phyloP scores from a whole-genome alignment of 2,329 filamentous ascomycete species.

The Clonostachys rosea region DNA sequence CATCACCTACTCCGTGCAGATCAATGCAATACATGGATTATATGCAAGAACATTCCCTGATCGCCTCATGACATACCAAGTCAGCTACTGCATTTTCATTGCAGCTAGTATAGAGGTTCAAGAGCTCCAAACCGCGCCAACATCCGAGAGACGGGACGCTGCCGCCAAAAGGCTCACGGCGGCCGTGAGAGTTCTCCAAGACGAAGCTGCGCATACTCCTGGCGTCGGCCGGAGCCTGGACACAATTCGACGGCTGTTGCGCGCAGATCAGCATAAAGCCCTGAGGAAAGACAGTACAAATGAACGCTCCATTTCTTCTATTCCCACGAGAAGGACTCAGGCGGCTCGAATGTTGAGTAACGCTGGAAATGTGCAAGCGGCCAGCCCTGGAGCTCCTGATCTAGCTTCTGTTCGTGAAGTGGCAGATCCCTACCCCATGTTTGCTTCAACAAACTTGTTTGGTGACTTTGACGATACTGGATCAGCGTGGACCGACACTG shows the following conservation, averaged over 20 bases:
- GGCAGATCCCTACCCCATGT: too few species aligned
- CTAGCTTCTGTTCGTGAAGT: too few species aligned
- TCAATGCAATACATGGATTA: conserved; percentile 59
- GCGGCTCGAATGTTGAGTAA: too few species aligned
- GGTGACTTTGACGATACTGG: neutral
- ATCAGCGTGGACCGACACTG: conserved; percentile 4
- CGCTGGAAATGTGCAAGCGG: too few species aligned
- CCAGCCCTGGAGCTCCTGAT: too few species aligned
- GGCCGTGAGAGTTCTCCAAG: conserved; percentile 4
- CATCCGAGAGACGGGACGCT: neutral
- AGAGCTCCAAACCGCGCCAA: conserved; percentile 1
- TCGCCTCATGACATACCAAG: conserved; percentile 12
- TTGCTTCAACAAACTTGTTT: too few species aligned
- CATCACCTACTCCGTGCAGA: conserved; percentile 46
- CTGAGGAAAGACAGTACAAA: too few species aligned
- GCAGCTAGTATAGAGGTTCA: conserved; percentile 7
- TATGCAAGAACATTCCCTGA: conserved; percentile 10
- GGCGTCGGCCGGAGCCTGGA: conserved; percentile 7
- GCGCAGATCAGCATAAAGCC: neutral
- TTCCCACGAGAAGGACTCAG: too few species aligned
- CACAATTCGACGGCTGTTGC: conserved; percentile 3
- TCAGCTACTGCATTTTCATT: conserved; percentile 13
- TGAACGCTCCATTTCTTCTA: too few species aligned
- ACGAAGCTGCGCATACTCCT: conserved; percentile 6
- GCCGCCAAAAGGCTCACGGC: conserved; percentile 1